Base-by-base conservation (phyloP, 2,329 filamentous ascomycete genomes). In the Alternaria brassicicola region DNA sequence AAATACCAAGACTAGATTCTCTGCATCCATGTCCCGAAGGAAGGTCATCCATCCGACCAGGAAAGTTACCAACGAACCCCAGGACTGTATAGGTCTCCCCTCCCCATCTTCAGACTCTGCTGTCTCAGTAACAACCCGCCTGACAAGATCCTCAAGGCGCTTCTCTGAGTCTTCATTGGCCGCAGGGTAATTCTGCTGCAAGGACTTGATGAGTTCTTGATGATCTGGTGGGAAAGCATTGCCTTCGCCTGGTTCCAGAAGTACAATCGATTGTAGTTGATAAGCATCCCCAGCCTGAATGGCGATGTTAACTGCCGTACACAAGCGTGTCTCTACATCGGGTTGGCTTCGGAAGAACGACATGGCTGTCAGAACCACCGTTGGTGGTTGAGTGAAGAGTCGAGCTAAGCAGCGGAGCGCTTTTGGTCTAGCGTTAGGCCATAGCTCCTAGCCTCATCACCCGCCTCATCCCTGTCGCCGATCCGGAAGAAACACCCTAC, bases 31-130 rank as follows among this genome's bases (percentile, higher is more conserved):
- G 70, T 96, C 91, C 55, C 93, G 83, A 81, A 94, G 86, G 68
- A 93, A 96, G 42, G 85, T 81, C 63, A 97, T 82, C 71, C 96
- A 97, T 48, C 92, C 87, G 68, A 87, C 89, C 76, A 96, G 86
- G 71, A 97, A 96, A 2, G 87, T 84, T 48, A 89, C 82, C 73
- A 97, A 92, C 1, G 89, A 86, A 0, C 87, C 86, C 92, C 92
- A 96, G 0, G 85, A 83, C 7, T 88, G 87, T 12, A 76, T 59
- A 6, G 69, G 68, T 35, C 68, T 61, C 1, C 87, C 88, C 50
- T 90, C 86, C 0, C 83, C 81, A 2, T 86, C 84, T 39, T 89
- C 84, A 51, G 89, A 84, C 43, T 74, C 73, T 13, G 59, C 65
- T 17, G 70, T 71, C 54, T 76, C 70, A 7, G 88, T 85, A 59